Base-by-base conservation (phyloP, 768 basidiomycete genomes). In the Nidularia pulvinata region DNA sequence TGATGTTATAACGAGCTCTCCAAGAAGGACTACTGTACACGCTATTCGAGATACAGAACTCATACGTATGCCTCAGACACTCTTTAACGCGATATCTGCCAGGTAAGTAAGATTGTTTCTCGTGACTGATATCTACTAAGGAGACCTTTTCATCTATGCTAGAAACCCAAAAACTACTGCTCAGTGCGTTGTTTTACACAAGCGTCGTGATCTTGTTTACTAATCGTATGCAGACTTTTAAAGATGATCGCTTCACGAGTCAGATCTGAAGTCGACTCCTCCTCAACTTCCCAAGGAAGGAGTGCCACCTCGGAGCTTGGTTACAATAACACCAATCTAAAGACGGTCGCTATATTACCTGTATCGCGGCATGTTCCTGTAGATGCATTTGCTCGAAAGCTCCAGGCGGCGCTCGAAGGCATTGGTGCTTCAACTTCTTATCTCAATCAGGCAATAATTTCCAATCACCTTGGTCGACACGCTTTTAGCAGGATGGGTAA, bases 41-140 rank as follows among this genome's bases (percentile, higher is more conserved):
- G 97, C 97, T 6, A 98, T 99, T 58, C 93, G 97, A 61, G 97
- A 99, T 65, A 94, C 95, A 0, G 97, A 99, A 67, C 79, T 99
- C 10, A 96, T 96, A 32, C 78, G 96, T 32, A 97, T 99, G 91
- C 97, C 97, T 1, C 87, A 91, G 63, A 97, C 97, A 0, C 78
- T 99, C 7, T 99, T 98, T 77, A 98, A 98, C 67, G 97, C 97
- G 1, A 96, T 98, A 54, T 93, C 92, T 44, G 88, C 90, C 9
- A 76, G 91, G 89, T 89, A 55, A 57, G 81, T 61, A 39, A 10
- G 48, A 33, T 49, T 42, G n/a, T 33, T 43, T 32, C 19, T 48
- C 22, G 14, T n/a, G 47, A 33, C 55, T 36, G 58, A 53, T 22
- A 32, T 33, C 30, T 49, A 34, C 25, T 45, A 19, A 48, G 16